A percentile compares a stretch with the other conserved stretches of the same genome.
These are phyloP conservation scores for Thalassiosira sp. DNA, from an alignment of 352 stramenopile genomes.

Conservation along the genomic window DNA sequence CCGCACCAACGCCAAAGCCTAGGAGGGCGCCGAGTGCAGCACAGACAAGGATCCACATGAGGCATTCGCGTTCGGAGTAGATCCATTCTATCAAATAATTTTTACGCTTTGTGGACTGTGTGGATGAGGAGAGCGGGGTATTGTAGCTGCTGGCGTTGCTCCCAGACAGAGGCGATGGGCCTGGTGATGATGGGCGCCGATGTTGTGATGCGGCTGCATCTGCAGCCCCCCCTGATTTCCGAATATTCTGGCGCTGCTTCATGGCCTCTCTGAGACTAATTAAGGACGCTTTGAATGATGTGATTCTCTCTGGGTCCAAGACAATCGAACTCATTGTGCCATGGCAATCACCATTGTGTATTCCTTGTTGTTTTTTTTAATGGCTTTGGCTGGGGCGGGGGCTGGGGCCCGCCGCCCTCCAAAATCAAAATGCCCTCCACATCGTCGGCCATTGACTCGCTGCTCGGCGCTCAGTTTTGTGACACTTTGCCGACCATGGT, in stretches of 20 bases:
- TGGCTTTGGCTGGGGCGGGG: too few species aligned
- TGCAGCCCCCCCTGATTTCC: not conserved
- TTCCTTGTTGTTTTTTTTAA: too few species aligned
- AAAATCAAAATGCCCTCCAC: too few species aligned
- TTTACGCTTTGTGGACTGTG: not conserved
- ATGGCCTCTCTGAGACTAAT: constrained; percentile 15
- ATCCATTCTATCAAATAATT: constrained; percentile 25
- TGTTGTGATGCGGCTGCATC: not conserved
- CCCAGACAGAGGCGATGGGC: not conserved
- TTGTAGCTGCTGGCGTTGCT: not conserved
- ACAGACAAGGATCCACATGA: constrained; percentile 61
- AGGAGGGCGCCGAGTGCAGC: constrained; percentile 58
- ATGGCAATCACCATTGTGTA: too few species aligned
- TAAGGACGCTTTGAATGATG: constrained; percentile 29
- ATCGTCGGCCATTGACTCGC: too few species aligned
- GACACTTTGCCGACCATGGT: too few species aligned
- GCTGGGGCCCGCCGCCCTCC: too few species aligned
- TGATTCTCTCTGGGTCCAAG: constrained; percentile 18
- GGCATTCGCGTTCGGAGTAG: constrained; percentile 47
- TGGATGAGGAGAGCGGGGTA: not conserved
- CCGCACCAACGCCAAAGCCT: constrained; percentile 65
- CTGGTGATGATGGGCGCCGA: not conserved
- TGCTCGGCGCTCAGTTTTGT: too few species aligned
- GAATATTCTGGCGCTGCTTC: constrained; percentile 31
- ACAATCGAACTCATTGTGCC: not conserved